A percentile compares a stretch with the other conserved stretches of the same genome.
phyloP scores from a whole-genome alignment of 2,329 filamentous ascomycete genomes.

The Botrytis cinerea region DNA sequence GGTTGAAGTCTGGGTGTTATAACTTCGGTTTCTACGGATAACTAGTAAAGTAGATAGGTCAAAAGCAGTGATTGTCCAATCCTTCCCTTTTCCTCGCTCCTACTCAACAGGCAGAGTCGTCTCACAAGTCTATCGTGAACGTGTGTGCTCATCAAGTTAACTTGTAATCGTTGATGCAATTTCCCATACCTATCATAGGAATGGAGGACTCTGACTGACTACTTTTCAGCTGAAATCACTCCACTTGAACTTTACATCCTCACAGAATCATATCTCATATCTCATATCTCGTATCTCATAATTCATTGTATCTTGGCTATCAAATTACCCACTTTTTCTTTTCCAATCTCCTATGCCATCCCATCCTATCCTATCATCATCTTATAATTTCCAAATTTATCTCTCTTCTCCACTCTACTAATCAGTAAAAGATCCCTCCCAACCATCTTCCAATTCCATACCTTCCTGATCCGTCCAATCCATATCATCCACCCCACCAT shows the following conservation, averaged over 20 bases:
- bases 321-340: neutral
- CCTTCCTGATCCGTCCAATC: slow-evolving; percentile 1
- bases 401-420: neutral
- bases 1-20: neutral
- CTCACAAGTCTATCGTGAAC: too few species aligned
- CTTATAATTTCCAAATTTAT: neutral
- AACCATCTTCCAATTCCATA: neutral
- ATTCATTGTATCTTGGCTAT: neutral
- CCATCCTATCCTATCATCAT: neutral
- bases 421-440: slow-evolving; percentile 11
- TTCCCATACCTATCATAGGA: too few species aligned
- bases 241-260: too few species aligned
- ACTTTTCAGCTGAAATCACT: too few species aligned
- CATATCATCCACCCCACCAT: neutral
- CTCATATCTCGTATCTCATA: neutral
- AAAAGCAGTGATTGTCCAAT: too few species aligned
- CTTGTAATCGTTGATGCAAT: too few species aligned
- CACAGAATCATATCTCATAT: neutral
- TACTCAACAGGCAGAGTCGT: too few species aligned
- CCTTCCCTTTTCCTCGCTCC: too few species aligned
- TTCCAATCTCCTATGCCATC: neutral
- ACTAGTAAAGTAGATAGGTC: too few species aligned
- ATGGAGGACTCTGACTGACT: too few species aligned
- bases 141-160: too few species aligned
- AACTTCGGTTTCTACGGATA: too few species aligned